Base-by-base conservation (phyloP, 2,329 filamentous ascomycete species). In the Plectosphaerella plurivora region DNA sequence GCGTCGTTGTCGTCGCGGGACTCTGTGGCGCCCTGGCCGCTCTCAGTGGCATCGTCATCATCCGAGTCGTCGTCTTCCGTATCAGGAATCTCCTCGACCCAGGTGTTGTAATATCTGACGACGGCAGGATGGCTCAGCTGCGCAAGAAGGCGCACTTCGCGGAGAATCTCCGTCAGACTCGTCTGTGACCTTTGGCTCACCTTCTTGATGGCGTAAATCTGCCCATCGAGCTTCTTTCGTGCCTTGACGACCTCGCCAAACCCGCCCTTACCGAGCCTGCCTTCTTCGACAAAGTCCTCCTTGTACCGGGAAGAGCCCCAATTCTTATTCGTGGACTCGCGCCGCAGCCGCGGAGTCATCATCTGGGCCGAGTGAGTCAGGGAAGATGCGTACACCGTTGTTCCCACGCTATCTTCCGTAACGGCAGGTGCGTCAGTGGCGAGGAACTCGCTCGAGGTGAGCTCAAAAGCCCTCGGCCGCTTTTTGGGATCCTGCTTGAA, bases 201-300 rank as follows among this genome's bases (percentile, higher is more conserved):
- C 67, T 97, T 97, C 68, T 99, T 99, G 65, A 99, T 89, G 16
- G 94, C 94, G 69, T 97, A 99, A 44, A 95, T 87, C 53, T 92
- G 89, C 1, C 90, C 90, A 65, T 97, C 94, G 4, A 97, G 82
- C 71, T 57, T 96, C 68, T 96, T 96, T 33, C 93, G 83, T 3
- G 93, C 93, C 67, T 96, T 95, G 51, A 97, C 91, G 20, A 99
- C 94, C 70, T 97, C 91, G 5, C 94, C 94, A 70, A 96, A 99
- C 0, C 93, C 94, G 44, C 94, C 94, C 66, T 93, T 95, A 3
- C 94, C 94, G 12, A 99, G 77, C 5, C 89, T 83, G 14, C 90
- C 91, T 63, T 94, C 86, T 69, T 97, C 92, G 16, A 92, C 86
- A 69, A 96, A 99, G 61, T 97, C 94, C 62, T 88, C 88, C 11